Evolutionary conservation across 2,329 filamentous ascomycete species (phyloP), one percentile per base, ranked within the genome.

Genomic region (Colletotrichum sidae): DNA sequence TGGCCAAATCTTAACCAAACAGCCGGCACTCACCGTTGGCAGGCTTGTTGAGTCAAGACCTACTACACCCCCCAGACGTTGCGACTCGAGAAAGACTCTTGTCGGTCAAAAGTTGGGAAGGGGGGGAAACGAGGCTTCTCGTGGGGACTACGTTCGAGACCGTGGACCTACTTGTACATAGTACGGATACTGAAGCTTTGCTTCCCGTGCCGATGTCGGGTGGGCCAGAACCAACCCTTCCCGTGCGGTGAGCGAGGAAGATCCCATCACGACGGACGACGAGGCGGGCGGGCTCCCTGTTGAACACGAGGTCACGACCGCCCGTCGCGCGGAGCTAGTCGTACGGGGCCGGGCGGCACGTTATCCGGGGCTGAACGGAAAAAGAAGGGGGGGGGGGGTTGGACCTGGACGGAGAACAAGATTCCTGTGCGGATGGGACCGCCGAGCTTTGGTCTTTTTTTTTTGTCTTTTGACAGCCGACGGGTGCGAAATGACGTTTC

Each of bases 331-430:
- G 35, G 52, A 35, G 46, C 57, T 47, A 55, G 51, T 54, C 15
- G 39, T 52, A 65, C 58, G 62, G 62, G 62, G 61, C 62, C 62
- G 62, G 58, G 41, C 46, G 58, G 62, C 58, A 62, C n/a, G 46
- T 37, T 15, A 35, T 46, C 45, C 50, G 57, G 61, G 44, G 51
- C 57, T 51, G 46, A 65, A 35, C 25, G 25, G 25, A 41, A 41
- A 50, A 55, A 49, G 46, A 38, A 37, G 35, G 51, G 25, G 37
- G 49, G 49, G 35, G 51, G 25, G 41, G 49, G 2, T 8, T 15
- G 13, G 44, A 41, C 55, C 25, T 25, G 45, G 50, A 38, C 17
- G 2, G 39, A 35, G 17, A 35, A 50, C 15, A 4, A 25, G 25
- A 25, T 25, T 25, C 4, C 25, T 25, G 25, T 5, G 25, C 25